These are phyloP conservation scores for Malus hybrid DNA, from an alignment of 331 rosid species.

Conservation along the genomic window DNA sequence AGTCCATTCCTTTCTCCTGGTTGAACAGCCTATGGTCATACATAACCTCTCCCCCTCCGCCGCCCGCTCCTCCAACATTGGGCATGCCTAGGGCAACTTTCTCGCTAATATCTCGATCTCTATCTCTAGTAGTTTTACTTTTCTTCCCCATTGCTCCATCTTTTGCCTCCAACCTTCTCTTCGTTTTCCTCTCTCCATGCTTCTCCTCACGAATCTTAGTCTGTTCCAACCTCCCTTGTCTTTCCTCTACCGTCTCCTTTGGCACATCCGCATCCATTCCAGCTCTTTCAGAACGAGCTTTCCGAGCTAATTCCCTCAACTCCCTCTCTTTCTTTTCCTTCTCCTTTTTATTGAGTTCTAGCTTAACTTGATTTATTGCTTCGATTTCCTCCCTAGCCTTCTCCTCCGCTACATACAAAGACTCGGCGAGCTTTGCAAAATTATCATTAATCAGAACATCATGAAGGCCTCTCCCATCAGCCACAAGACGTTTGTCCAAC, in stretches of 20 bases:
- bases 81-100: constrained; percentile 92
- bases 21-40: constrained; percentile 86
- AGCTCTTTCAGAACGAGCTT: constrained; percentile 67
- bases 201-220: constrained; percentile 78
- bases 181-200: constrained; percentile 77
- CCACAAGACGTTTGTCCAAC: constrained; percentile 78
- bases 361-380: constrained; percentile 72
- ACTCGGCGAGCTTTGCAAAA: constrained; percentile 72
- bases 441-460: constrained; percentile 80
- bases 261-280: constrained; percentile 51
- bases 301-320: constrained; percentile 66
- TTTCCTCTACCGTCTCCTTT: constrained; percentile 62
- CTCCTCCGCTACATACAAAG: constrained; percentile 74
- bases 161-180: constrained; percentile 81
- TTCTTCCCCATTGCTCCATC: constrained; percentile 89
- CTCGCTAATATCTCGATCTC: constrained; percentile 89
- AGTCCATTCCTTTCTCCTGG: constrained; percentile 86
- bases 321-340: constrained; percentile 80
- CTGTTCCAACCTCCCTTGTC: constrained; percentile 51
- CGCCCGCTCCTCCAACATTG: constrained; percentile 38
- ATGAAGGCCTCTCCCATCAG: constrained; percentile 84
- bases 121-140: constrained; percentile 81
- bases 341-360: constrained; percentile 65
- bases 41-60: constrained; percentile 68
- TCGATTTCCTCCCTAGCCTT: constrained; percentile 86